A percentile compares a stretch with the other conserved stretches of the same genome.
Conservation (phyloP, 768 basidiomycete species). For the Pisolithus marmoratus region DNA sequence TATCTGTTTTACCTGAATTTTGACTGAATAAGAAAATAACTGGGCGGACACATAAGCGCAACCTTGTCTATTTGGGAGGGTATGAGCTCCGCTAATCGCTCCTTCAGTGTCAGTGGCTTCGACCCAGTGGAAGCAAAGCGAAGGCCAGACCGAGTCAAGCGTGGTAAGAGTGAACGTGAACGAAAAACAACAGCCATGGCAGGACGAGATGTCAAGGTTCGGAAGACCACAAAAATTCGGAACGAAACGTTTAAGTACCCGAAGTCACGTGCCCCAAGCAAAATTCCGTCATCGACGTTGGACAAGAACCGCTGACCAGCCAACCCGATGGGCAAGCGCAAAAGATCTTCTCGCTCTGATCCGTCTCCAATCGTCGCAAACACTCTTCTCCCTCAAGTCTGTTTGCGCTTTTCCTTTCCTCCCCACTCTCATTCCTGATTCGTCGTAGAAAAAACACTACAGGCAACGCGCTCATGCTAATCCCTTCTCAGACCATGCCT, state of each 20-base stretch:
- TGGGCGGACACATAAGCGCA: not conserved
- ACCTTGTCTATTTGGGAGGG: conserved; percentile 62
- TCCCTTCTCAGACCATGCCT: conserved; percentile 81
- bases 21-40: conserved; percentile 3
- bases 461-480: conserved; percentile 81
- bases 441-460: conserved; percentile 71
- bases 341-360: conserved; percentile 9
- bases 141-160: conserved; percentile 45
- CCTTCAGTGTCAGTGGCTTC: conserved; percentile 78
- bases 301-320: not conserved
- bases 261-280: not conserved
- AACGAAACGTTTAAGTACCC: conserved; percentile 14
- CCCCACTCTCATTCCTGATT: not conserved
- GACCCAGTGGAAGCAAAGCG: conserved; percentile 61
- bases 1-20: conserved; percentile 67
- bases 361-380: not conserved
- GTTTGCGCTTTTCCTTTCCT: not conserved
- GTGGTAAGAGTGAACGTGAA: conserved; percentile 31
- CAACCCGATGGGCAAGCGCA: conserved; percentile 23
- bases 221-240: conserved; percentile 7
- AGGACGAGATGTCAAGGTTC: not conserved
- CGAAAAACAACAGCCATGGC: conserved; percentile 43
- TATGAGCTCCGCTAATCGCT: conserved; percentile 90
- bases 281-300: no score
- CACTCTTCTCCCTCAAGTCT: conserved; percentile 40